A percentile compares a stretch with the other conserved stretches of the same genome.
These are phyloP conservation scores for Podosphaera xanthii DNA, from an alignment of 2,329 filamentous ascomycete species.

Conservation along the genomic window DNA sequence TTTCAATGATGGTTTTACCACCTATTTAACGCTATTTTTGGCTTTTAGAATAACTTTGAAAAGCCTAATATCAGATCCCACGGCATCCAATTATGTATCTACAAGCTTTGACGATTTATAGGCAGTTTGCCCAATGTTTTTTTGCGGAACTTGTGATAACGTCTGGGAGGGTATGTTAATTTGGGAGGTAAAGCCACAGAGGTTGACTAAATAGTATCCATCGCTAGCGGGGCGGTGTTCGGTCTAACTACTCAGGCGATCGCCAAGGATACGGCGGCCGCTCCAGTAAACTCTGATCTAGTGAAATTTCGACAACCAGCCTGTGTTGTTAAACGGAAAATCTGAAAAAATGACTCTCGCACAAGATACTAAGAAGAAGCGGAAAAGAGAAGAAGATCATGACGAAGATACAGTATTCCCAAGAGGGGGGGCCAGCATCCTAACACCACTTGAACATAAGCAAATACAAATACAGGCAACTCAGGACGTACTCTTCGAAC, in stretches of 20 bases:
- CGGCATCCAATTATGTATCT: too few relatives aligned
- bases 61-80: too few relatives aligned
- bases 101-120: too few relatives aligned
- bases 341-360: constrained; percentile 12
- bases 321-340: background rate
- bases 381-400: constrained; percentile 24
- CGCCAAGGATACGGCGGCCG: too few relatives aligned
- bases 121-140: too few relatives aligned
- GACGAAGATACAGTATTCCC: constrained; percentile 84
- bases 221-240: too few relatives aligned
- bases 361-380: constrained; percentile 12
- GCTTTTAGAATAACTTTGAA: background rate
- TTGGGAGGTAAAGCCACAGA: too few relatives aligned
- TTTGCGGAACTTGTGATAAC: too few relatives aligned
- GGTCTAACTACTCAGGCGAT: too few relatives aligned
- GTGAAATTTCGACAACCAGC: background rate
- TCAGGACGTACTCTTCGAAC: constrained; percentile 71
- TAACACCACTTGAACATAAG: constrained; percentile 88
- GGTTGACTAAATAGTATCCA: too few relatives aligned
- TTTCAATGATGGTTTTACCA: background rate
- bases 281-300: background rate
- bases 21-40: background rate
- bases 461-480: constrained; percentile 89
- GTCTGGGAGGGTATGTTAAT: too few relatives aligned
- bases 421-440: constrained; percentile 68